phyloP scores from a whole-genome alignment of 1,139 yeast genomes.

The Ogataea hybrid region DNA sequence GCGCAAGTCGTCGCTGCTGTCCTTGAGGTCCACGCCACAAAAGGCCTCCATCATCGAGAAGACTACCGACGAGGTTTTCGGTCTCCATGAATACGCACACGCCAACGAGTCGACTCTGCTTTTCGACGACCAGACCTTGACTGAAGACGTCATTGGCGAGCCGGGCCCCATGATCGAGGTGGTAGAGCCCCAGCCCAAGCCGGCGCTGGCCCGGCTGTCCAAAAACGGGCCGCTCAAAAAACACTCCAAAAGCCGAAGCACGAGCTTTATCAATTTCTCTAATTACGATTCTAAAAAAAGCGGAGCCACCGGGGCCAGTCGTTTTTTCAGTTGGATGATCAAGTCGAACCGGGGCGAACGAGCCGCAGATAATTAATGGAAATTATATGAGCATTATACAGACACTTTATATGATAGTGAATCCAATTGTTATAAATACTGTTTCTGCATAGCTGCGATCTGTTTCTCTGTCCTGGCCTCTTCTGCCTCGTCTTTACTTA shows the following conservation, averaged over 20 bases:
- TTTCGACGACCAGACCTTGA: conserved; percentile 26
- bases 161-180: conserved; percentile 33
- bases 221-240: neutral
- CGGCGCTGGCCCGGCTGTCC: conserved; percentile 6
- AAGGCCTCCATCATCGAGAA: conserved; percentile 25
- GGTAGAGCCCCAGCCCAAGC: neutral
- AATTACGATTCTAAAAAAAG: neutral
- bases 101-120: conserved; percentile 25
- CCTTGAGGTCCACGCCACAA: conserved; percentile 14
- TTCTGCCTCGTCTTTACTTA: conserved; percentile 26
- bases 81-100: conserved; percentile 14
- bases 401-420: conserved; percentile 3
- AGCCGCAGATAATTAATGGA: conserved; percentile 2
- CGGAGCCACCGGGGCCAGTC: conserved; percentile 7
- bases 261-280: conserved; percentile 6
- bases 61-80: conserved; percentile 28
- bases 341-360: conserved; percentile 10
- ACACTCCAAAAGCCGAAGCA: conserved; percentile 15
- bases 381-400: conserved; percentile 6
- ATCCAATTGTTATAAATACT: conserved; percentile 2
- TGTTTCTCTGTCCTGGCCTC: conserved; percentile 11
- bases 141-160: conserved; percentile 28
- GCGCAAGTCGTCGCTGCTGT: conserved; percentile 24
- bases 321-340: conserved; percentile 18
- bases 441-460: conserved; percentile 4